Evolutionary conservation across 176 grass and related monocot genomes (phyloP).

Genomic region (Saccharum spontaneum): DNA sequence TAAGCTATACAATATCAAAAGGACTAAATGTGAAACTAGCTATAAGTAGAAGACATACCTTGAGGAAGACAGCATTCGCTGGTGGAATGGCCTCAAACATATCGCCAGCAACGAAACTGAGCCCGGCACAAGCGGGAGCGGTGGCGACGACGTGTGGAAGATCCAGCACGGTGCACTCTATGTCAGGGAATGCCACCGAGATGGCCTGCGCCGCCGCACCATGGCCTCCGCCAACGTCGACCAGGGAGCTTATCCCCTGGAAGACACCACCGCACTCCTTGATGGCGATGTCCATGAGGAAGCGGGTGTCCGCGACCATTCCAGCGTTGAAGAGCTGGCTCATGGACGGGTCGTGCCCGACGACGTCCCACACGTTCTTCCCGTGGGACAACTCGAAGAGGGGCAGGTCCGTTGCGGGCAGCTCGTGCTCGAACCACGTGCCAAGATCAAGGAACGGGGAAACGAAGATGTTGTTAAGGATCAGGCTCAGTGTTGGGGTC

Average conservation of each 20-base stretch:
- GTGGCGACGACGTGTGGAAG: neutral
- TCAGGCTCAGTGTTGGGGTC: neutral
- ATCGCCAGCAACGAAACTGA: neutral
- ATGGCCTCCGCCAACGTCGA: neutral
- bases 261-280: neutral
- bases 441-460: neutral
- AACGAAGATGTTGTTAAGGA: neutral
- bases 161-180: neutral
- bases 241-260: neutral
- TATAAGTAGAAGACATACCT: neutral
- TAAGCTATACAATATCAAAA: too few relatives aligned
- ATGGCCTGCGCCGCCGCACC: neutral
- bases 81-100: neutral
- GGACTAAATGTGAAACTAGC: too few relatives aligned
- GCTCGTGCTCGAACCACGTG: neutral
- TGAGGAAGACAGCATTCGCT: neutral
- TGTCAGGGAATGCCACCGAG: neutral
- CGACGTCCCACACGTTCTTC: neutral
- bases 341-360: neutral
- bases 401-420: neutral
- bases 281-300: constrained; percentile 23
- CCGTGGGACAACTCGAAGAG: neutral
- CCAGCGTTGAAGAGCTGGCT: neutral
- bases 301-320: neutral
- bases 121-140: neutral